Evolutionary conservation across 768 basidiomycete genomes (phyloP), one percentile per base, ranked within the genome.

Genomic region (Boletus rubropictus): DNA sequence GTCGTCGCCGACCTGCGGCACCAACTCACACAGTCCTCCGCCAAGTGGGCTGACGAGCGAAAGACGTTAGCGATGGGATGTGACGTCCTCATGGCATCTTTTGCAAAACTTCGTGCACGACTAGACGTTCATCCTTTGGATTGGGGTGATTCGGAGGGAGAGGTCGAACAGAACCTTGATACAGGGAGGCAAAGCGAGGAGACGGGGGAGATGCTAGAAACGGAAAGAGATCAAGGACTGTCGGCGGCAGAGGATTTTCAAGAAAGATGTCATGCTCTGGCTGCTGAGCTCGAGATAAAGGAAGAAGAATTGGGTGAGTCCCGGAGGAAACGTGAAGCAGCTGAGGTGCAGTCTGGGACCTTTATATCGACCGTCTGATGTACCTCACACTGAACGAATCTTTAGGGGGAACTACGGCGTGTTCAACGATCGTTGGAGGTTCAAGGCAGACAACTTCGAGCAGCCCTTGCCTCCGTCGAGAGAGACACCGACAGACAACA

Each of bases 41-140:
- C 60, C 32, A 61, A 60, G 52, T 61, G 60, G 61, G 61, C 51
- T 7, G 61, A 61, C 28, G 60, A 61, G 49, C 60, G 61, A 39
- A 61, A 61, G 52, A 44, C 44, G 28, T 42, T 61, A 28, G 51
- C 49, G 39, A 34, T 39, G 38, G 53, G 52, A 27, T 62, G 60
- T 24, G 61, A 62, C 32, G 10, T 28, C 14, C 61, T 61, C 55
- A 61, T 62, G 60, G 59, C 60, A n/a, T 63, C 61, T 21, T 62
- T 62, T 56, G 61, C 61, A 22, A 62, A 63, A 35, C 63, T 61
- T 38, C 60, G 60, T 24, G 59, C 60, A 29, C 53, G 51, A 3
- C 39, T 63, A 1, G 60, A 62, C 35, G 36, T 47, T 2, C 59
- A 63, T 22, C 41, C 52, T 24, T 46, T 51, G 32, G 58, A 61